phyloP scores from a whole-genome alignment of 805 yeast genomes.

The Candida ponderosae region DNA sequence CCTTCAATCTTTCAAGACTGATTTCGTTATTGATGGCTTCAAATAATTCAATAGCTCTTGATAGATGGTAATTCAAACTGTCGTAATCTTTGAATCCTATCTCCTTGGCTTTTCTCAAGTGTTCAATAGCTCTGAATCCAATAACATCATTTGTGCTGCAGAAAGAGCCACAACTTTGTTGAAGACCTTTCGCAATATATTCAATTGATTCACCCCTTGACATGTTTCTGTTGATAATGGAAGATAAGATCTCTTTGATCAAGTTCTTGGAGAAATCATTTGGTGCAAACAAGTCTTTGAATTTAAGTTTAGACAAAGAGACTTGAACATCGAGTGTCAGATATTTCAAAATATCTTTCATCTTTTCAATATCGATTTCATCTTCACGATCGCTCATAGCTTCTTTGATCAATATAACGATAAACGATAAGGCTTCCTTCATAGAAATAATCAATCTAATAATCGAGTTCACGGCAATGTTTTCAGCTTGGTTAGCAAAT shows the following conservation, averaged over 20 bases:
- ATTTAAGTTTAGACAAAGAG: conserved; percentile 57
- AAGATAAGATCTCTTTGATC: conserved; percentile 79
- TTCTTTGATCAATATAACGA: conserved; percentile 76
- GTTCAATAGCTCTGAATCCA: conserved; percentile 90
- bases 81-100: conserved; percentile 68
- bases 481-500: conserved; percentile 81
- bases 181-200: conserved; percentile 75
- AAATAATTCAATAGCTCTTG: conserved; percentile 67
- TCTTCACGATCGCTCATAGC: conserved; percentile 18
- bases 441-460: conserved; percentile 67
- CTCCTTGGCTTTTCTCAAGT: conserved; percentile 77
- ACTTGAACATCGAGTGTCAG: conserved; percentile 61
- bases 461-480: conserved; percentile 75
- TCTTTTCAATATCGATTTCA: conserved; percentile 27
- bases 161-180: conserved; percentile 90
- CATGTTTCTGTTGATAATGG: conserved; percentile 83
- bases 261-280: conserved; percentile 42
- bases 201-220: conserved; percentile 92
- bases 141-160: conserved; percentile 92
- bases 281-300: conserved; percentile 74
- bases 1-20: conserved; percentile 71
- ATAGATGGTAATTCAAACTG: conserved; percentile 54
- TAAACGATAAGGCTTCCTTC: conserved; percentile 85
- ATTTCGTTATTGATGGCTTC: conserved; percentile 75
- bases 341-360: conserved; percentile 63